phyloP scores from a whole-genome alignment of 2,329 filamentous ascomycete species.

The Ilyonectria destructans region DNA sequence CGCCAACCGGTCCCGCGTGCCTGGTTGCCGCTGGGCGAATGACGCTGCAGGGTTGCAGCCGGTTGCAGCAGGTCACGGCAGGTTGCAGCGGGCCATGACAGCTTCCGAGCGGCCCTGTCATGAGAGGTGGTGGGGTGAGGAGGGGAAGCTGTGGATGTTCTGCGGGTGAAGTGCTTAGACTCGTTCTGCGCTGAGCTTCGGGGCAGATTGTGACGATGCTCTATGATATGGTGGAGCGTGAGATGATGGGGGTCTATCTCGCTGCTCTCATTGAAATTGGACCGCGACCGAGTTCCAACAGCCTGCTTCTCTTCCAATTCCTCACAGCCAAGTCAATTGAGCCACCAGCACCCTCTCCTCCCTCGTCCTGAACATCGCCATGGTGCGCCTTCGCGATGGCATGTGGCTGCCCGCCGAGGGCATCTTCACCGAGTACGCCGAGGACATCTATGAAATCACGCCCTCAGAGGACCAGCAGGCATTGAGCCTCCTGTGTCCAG shows the following conservation, averaged over 20 bases:
- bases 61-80: neutral
- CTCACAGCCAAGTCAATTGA: conserved; percentile 28
- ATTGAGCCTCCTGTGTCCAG: conserved; percentile 71
- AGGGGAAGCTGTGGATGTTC: conserved; percentile 35
- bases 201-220: conserved; percentile 23
- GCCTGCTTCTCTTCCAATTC: conserved; percentile 7
- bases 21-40: conserved; percentile 38
- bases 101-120: conserved; percentile 31
- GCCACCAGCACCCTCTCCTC: neutral
- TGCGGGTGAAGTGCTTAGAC: conserved; percentile 42
- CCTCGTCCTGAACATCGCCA: conserved; percentile 34
- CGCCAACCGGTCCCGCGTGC: conserved; percentile 21
- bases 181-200: conserved; percentile 10
- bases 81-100: conserved; percentile 24
- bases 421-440: conserved; percentile 75
- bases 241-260: conserved; percentile 23
- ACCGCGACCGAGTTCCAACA: conserved; percentile 29
- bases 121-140: conserved; percentile 44
- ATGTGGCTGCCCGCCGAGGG: conserved; percentile 77
- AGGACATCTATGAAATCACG: conserved; percentile 71
- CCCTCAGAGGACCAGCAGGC: conserved; percentile 62
- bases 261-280: conserved; percentile 31
- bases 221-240: conserved; percentile 40
- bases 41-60: conserved; percentile 25
- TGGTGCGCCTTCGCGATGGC: conserved; percentile 57